A percentile compares a stretch with the other conserved stretches of the same genome.
Evolutionary conservation across 83 land plant species (phyloP).

Genomic region (Thuja plicata): DNA sequence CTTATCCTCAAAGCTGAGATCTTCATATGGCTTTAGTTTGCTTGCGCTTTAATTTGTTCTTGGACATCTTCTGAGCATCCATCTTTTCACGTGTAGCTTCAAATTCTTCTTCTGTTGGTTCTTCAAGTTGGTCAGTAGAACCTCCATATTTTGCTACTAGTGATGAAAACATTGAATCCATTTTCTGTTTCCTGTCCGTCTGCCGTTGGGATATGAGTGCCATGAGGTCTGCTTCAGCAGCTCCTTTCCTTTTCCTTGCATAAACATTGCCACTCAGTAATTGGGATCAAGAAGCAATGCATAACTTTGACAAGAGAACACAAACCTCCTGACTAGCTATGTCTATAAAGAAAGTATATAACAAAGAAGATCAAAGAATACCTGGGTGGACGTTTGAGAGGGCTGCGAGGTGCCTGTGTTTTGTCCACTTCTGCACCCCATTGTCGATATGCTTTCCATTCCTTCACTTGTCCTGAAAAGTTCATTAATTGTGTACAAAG

Average conservation of each 20-base stretch:
- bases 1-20: not conserved
- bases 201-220: slow-evolving; percentile 58
- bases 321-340: not conserved
- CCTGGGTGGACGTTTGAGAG: slow-evolving; percentile 45
- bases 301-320: not conserved
- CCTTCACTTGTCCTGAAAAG: slow-evolving; percentile 61
- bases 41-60: slow-evolving; percentile 1
- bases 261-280: not conserved
- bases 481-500: not conserved
- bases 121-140: slow-evolving; percentile 16
- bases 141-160: slow-evolving; percentile 59
- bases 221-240: slow-evolving; percentile 48
- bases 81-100: slow-evolving; percentile 59
- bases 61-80: slow-evolving; percentile 9
- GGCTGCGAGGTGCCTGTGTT: slow-evolving; percentile 68
- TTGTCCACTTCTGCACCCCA: slow-evolving; percentile 71
- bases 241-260: slow-evolving; percentile 50
- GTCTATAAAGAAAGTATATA: not conserved
- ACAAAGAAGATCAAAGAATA: slow-evolving; percentile 17
- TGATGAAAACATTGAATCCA: slow-evolving; percentile 76
- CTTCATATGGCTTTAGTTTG: not conserved
- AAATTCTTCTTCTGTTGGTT: slow-evolving; percentile 87
- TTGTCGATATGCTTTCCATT: slow-evolving; percentile 62
- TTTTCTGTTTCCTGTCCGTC: slow-evolving; percentile 50
- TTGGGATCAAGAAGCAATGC: not conserved